Base-by-base conservation (phyloP, 1,284 basidiomycete species). In the Fistulinella staudtii region DNA sequence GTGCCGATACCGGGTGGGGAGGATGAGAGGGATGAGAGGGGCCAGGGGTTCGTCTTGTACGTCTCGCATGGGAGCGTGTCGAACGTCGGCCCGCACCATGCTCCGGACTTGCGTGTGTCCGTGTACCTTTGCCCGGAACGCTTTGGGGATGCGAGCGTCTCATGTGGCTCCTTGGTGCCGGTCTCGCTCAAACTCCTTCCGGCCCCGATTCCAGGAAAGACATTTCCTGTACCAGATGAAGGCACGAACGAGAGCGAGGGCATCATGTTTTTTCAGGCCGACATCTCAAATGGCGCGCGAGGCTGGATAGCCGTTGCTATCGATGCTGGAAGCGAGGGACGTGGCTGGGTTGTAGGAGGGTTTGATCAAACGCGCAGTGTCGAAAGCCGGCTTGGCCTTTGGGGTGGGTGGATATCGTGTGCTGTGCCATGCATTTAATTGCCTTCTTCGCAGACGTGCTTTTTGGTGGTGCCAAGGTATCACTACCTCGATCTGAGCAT, bases 181-280 rank as follows among this genome's bases (percentile, higher is more conserved):
- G 54, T 56, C 8, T 64, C 64, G 3, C 65, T 85, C 25, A 79
- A 73, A 55, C 71, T 85, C 9, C 67, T 89, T 3, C 86, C 87
- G 1, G 74, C 74, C 52, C 80, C 82, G 18, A 54, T 69, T 7
- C 65, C 69, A 8, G 75, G 70, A 3, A 63, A 62, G 30, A 61
- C 67, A 8, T 89, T 88, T 53, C 87, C 85, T 4, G 64, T 76
- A 0, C 80, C 84, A 8, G 63, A 74, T 15, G 80, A 83, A 61
- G 86, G 86, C 0, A 60, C 75, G 0, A 82, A 86, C 45, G 85
- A 89, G 59, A 82, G 81, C 10, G 85, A 88, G 44, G 85, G 84
- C 0, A 68, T 83, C 0, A 80, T 82, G 4, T 64, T 80, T 15
- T 85, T 77, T 52, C 79, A 82, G 55, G 75, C 72, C 3, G 65